Conservation (phyloP, 2,329 filamentous ascomycete species). For the Colletotrichum siamense region DNA sequence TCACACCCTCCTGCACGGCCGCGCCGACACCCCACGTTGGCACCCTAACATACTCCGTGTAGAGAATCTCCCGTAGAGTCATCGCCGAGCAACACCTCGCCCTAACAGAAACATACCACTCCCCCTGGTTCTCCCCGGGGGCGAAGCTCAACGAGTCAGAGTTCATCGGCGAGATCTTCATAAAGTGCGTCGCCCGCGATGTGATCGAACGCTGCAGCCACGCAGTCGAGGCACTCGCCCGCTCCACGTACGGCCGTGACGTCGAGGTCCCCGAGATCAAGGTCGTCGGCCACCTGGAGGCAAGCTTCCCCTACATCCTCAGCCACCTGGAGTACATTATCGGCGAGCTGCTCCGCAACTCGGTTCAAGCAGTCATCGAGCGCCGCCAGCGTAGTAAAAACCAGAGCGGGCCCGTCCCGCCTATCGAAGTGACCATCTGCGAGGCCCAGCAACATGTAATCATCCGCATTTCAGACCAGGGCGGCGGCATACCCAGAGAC, state of each 20-base stretch:
- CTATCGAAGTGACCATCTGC: constrained; percentile 93
- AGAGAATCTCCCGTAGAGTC: constrained; percentile 93
- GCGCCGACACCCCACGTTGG: not conserved
- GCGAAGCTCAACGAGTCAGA: constrained; percentile 76
- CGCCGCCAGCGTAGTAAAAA: constrained; percentile 54
- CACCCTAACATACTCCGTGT: not conserved
- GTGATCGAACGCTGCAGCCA: constrained; percentile 84
- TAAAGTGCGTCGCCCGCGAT: constrained; percentile 89
- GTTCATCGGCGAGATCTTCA: constrained; percentile 94
- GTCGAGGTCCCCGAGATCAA: constrained; percentile 80
- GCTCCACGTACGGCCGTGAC: constrained; percentile 74
- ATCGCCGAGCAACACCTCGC: constrained; percentile 98
- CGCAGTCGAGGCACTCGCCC: constrained; percentile 76
- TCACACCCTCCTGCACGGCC: not conserved
- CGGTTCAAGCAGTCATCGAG: constrained; percentile 90
- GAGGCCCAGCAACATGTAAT: constrained; percentile 95
- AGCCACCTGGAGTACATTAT: constrained; percentile 97
- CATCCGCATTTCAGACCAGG: constrained; percentile 93
- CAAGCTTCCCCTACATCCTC: constrained; percentile 95
- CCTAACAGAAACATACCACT: constrained; percentile 91
- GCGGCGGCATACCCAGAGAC: constrained; percentile 86
- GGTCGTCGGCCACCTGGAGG: constrained; percentile 83
- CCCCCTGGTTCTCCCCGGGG: constrained; percentile 86
- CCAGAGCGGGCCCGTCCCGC: constrained; percentile 54
- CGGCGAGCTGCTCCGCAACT: constrained; percentile 92